Evolutionary conservation across 129 eudicot species (phyloP).

Genomic region (Flaveria trinervia): DNA sequence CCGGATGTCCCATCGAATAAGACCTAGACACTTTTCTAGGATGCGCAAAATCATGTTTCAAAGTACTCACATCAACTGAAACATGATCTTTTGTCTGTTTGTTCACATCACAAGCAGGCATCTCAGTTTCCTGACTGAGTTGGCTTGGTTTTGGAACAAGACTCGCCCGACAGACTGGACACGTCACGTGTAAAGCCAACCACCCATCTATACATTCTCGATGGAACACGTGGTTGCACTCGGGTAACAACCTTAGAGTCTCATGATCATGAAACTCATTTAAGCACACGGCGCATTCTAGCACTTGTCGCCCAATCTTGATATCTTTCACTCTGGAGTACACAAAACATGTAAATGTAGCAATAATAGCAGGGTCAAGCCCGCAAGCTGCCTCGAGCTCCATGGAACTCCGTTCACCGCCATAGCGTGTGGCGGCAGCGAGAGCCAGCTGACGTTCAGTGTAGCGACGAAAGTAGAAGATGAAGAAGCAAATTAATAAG

Average conservation of each 20-base stretch:
- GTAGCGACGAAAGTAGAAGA: slow-evolving; percentile 36
- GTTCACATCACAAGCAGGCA: neutral
- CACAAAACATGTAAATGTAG: slow-evolving; percentile 36
- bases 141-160: slow-evolving; percentile 34
- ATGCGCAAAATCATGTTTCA: slow-evolving; percentile 14
- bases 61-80: neutral
- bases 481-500: slow-evolving; percentile 21
- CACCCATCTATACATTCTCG: slow-evolving; percentile 51
- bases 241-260: slow-evolving; percentile 47
- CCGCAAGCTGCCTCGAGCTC: slow-evolving; percentile 24
- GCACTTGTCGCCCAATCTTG: slow-evolving; percentile 35
- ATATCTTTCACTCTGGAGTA: slow-evolving; percentile 45
- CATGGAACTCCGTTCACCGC: neutral
- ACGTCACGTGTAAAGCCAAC: slow-evolving; percentile 47
- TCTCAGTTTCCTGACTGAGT: neutral
- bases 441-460: slow-evolving; percentile 19
- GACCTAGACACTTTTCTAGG: slow-evolving; percentile 25
- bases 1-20: slow-evolving; percentile 42
- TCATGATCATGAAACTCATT: slow-evolving; percentile 48
- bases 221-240: slow-evolving; percentile 57
- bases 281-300: slow-evolving; percentile 62
- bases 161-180: slow-evolving; percentile 60
- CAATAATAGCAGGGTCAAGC: slow-evolving; percentile 47
- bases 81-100: neutral
- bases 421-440: neutral